Evolutionary conservation across 129 eudicot genomes (phyloP).

Genomic region (Deinandra increscens): DNA sequence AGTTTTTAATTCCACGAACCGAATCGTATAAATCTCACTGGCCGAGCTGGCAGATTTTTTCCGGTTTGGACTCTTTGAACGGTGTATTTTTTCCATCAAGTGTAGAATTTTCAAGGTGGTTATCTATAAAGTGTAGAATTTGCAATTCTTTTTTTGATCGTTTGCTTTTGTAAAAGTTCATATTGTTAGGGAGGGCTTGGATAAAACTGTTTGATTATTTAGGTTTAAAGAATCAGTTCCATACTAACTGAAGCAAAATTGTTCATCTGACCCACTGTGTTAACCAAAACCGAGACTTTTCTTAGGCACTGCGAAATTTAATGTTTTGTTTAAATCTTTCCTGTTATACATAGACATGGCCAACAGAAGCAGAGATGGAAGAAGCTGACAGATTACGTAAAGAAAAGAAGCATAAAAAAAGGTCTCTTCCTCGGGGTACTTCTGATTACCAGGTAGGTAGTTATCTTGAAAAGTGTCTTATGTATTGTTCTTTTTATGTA

Average conservation of each 20-base stretch:
- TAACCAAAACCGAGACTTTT: background rate
- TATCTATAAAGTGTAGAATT: background rate
- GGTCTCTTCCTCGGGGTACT: constrained; percentile 75
- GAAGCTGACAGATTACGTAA: constrained; percentile 73
- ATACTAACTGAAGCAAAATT: background rate
- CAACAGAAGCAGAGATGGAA: constrained; percentile 96
- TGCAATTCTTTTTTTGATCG: no score
- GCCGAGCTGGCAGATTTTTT: background rate
- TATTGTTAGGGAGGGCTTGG: background rate
- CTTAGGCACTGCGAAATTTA: background rate
- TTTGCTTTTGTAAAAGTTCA: background rate
- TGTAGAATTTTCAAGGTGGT: background rate
- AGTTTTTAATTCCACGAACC: background rate
- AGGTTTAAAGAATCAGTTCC: background rate
- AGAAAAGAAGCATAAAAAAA: constrained; percentile 68
- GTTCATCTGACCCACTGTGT: background rate
- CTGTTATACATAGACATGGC: constrained; percentile 73
- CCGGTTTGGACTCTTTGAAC: background rate
- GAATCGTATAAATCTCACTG: background rate
- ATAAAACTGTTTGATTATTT: background rate
- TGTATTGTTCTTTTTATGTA: background rate
- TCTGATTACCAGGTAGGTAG: constrained; percentile 84
- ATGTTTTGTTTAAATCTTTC: background rate
- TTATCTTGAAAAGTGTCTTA: background rate
- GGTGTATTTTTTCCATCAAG: background rate